Base-by-base conservation (phyloP, 768 basidiomycete species). In the Suillus subaureus region DNA sequence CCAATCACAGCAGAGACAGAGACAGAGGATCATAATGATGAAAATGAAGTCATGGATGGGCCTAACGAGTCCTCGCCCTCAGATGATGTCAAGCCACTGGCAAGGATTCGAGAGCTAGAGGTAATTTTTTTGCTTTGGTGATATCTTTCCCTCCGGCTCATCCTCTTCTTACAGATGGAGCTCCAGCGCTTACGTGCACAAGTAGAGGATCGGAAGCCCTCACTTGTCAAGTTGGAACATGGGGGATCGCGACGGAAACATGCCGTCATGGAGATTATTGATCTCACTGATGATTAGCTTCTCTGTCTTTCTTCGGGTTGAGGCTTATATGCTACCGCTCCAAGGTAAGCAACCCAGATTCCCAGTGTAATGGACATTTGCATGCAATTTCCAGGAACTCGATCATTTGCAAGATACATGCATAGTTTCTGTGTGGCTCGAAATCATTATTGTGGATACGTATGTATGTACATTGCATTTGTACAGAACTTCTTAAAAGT, bases 141-240 rank as follows among this genome's bases (percentile, higher is more conserved):
- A 28, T 9, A 12, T 23, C 31, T 57, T 60, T 55, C 8, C n/a
- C n/a, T 63, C 26, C 31, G 0, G 12, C 52, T 40, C n/a, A 58
- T 40, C 31, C 7, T 61, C 13, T 23, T 49, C 39, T 47, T 26
- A 40, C 18, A 68, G 70, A 65, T 67, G 55, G 68, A 71, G 39
- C 66, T 72, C 28, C 68, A 72, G 49, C 72, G 70, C 28, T 66
- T 70, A n/a, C 67, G 72, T 15, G 56, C 31, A 23, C 18, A 70
- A 63, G 54, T 64, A 21, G 62, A 70, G 33, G 70, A 67, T 31
- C 64, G 26, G 11, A 72, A 72, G 31, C 60, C 69, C 9, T 68
- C 72, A 39, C 69, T 61, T 33, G 51, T 71, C 60, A 71, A 73
- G 61, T 64, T 54, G 42, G 68, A 70, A 55, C 9, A 33, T 11